Conservation (phyloP, 2,329 filamentous ascomycete genomes). For the Aureobasidium melanogenum region DNA sequence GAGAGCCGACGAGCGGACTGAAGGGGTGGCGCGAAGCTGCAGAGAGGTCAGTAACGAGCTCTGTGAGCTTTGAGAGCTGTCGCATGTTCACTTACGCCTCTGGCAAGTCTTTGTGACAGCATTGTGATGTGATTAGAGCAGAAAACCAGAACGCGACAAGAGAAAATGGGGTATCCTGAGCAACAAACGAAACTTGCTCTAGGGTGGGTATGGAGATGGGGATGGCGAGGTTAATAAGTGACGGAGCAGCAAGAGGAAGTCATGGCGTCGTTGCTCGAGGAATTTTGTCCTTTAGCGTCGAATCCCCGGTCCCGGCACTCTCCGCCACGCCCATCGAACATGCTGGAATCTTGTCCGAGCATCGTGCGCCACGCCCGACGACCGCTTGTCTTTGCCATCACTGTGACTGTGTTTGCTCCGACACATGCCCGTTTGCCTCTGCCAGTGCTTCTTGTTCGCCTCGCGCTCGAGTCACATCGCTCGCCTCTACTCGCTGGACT, state of each 20-base stretch:
- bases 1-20: conserved; percentile 28
- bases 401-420: not conserved
- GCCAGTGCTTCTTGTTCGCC: not conserved
- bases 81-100: conserved; percentile 23
- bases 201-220: not conserved
- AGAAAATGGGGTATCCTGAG: conserved; percentile 7
- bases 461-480: not conserved
- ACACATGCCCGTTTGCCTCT: conserved; percentile 2
- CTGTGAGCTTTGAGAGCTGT: not conserved
- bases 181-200: conserved; percentile 6
- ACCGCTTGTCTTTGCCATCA: not conserved
- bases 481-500: not conserved
- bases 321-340: conserved; percentile 6
- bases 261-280: conserved; percentile 10
- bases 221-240: conserved; percentile 11
- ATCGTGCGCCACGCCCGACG: not conserved
- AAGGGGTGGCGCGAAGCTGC: conserved; percentile 24
- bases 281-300: conserved; percentile 9
- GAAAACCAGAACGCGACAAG: conserved; percentile 11
- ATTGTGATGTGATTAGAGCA: conserved; percentile 18
- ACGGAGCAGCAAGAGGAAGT: conserved; percentile 7
- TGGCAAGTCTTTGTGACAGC: conserved; percentile 27
- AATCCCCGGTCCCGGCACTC: not conserved
- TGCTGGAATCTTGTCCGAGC: conserved; percentile 3
- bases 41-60: conserved; percentile 16